Conservation (phyloP, 306 rosid species). For the Gleditsia sinensis region DNA sequence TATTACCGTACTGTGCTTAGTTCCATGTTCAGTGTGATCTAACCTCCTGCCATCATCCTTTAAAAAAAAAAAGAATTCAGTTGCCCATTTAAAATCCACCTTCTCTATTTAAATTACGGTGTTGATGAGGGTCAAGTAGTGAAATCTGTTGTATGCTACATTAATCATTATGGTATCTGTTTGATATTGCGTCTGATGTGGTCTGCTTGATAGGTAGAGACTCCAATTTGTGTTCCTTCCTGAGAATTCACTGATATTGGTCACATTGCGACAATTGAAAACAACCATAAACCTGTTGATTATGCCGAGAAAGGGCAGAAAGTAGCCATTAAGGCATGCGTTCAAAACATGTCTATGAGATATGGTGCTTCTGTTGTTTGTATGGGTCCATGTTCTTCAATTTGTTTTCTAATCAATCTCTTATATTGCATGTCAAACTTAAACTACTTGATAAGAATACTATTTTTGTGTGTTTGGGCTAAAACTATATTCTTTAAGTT, state of each 20-base stretch:
- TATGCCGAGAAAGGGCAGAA: slow-evolving; percentile 82
- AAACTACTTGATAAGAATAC: not conserved
- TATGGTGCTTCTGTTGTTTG: not conserved
- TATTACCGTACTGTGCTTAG: too few species aligned
- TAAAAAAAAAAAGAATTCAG: too few species aligned
- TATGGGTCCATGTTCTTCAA: not conserved
- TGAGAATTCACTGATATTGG: slow-evolving; percentile 88
- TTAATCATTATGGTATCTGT: not conserved
- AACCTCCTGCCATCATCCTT: too few species aligned
- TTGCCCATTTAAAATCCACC: too few species aligned
- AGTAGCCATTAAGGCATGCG: slow-evolving; percentile 87
- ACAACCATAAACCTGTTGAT: slow-evolving; percentile 90
- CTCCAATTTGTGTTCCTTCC: slow-evolving; percentile 90
- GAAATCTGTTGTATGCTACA: not conserved
- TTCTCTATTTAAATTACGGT: slow-evolving; percentile 15
- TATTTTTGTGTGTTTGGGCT: not conserved
- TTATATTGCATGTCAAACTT: not conserved
- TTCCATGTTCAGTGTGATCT: too few species aligned
- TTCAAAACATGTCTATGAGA: not conserved
- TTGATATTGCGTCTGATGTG: slow-evolving; percentile 31
- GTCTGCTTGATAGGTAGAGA: slow-evolving; percentile 72
- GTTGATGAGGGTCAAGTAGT: not conserved
- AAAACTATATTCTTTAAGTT: slow-evolving; percentile 20
- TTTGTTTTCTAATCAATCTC: not conserved
- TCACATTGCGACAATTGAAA: slow-evolving; percentile 81